These are phyloP conservation scores for Eucalyptus leucophloia DNA, from an alignment of 345 rosid genomes.

Conservation along the genomic window DNA sequence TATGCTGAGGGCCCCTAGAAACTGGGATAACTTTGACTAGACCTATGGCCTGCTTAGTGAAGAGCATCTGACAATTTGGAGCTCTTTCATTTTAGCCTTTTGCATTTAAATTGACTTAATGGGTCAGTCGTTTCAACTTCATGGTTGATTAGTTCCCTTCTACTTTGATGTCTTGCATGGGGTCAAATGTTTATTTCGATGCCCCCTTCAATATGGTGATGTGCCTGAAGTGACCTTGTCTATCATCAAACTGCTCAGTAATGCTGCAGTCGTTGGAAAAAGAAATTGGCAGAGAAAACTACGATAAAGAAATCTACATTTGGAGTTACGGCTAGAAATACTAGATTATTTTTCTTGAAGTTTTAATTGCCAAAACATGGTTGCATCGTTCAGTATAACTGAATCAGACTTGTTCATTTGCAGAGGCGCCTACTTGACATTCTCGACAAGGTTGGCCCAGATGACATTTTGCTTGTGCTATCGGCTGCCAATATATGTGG, in stretches of 20 bases:
- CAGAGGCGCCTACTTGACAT: constrained; percentile 60
- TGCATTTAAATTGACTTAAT: background rate
- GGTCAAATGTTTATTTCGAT: background rate
- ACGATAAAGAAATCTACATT: background rate
- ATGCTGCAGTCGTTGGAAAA: background rate
- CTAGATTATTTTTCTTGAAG: background rate
- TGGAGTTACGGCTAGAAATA: background rate
- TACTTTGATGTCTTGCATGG: background rate
- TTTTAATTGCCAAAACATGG: background rate
- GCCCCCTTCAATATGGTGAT: background rate
- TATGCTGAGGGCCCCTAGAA: background rate
- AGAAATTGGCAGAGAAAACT: background rate
- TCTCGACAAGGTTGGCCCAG: constrained; percentile 39
- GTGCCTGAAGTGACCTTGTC: background rate
- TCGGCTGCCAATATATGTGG: constrained; percentile 42
- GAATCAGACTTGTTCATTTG: constrained; percentile 24
- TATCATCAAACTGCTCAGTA: background rate
- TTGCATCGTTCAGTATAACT: background rate
- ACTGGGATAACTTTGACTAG: background rate
- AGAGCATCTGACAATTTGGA: background rate
- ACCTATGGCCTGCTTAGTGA: background rate
- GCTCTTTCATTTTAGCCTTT: background rate
- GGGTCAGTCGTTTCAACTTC: background rate
- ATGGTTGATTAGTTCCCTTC: background rate
- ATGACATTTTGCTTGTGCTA: constrained; percentile 54